Percentiles rank a stretch among this genome's conserved stretches.
phyloP scores from a whole-genome alignment of 345 rosid genomes.

The Eutrema yunnanense region DNA sequence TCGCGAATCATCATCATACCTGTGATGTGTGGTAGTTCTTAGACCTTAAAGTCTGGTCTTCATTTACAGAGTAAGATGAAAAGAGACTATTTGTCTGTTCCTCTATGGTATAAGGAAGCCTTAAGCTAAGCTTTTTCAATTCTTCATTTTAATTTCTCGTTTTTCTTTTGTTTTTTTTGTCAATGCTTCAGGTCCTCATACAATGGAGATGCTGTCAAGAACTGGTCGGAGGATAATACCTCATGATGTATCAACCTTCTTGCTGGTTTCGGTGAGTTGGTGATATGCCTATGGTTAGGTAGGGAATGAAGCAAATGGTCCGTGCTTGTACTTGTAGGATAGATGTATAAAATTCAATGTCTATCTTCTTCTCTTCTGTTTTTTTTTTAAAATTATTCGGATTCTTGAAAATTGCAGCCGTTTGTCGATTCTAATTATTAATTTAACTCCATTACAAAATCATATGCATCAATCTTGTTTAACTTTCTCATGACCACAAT shows the following conservation, averaged over 20 bases:
- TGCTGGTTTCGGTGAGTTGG: conserved; percentile 1
- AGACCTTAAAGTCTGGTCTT: not conserved
- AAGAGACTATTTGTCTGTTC: not conserved
- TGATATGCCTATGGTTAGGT: not conserved
- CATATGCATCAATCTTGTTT: conserved; percentile 1
- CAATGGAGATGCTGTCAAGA: conserved; percentile 15
- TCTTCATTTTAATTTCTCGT: not conserved
- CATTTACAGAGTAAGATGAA: not conserved
- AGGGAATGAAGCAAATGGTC: conserved; percentile 33
- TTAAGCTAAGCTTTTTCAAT: not conserved
- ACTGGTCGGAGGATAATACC: not conserved
- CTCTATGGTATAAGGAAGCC: not conserved
- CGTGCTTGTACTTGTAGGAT: conserved; percentile 20
- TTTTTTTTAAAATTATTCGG: not conserved
- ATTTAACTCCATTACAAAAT: not conserved
- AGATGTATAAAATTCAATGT: conserved; percentile 20
- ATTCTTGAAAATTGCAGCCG: not conserved
- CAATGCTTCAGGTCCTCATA: not conserved
- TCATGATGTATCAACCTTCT: not conserved
- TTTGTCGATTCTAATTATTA: not conserved
- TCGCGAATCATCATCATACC: not conserved
- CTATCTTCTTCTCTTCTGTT: conserved; percentile 10
- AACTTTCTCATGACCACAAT: not conserved
- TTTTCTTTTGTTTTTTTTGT: not conserved
- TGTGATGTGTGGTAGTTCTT: not conserved